Percentiles rank a stretch among this genome's conserved stretches.
phyloP scores from a whole-genome alignment of 129 eudicot species.

The Erigeron canadensis region DNA sequence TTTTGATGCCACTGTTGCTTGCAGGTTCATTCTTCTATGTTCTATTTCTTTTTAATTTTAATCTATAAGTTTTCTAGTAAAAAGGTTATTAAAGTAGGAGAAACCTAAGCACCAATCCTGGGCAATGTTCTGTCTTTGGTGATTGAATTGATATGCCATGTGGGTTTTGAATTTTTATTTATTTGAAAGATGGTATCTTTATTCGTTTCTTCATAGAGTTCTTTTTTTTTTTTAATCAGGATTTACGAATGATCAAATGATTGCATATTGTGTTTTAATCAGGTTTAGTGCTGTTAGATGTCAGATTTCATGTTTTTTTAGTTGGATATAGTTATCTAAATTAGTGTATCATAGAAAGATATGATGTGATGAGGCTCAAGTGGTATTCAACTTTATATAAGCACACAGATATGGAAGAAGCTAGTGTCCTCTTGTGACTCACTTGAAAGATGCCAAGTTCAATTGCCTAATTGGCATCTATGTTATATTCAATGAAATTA shows the following conservation, averaged over 20 bases:
- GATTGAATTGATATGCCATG: neutral
- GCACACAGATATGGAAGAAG: neutral
- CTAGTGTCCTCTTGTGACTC: neutral
- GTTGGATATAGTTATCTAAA: neutral
- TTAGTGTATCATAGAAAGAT: neutral
- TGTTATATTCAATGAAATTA: neutral
- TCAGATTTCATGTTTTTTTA: neutral
- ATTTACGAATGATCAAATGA: constrained; percentile 2
- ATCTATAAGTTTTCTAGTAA: neutral
- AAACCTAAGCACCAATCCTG: no score
- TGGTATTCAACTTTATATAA: neutral
- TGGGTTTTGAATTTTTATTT: constrained; percentile 4
- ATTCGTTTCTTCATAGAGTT: neutral
- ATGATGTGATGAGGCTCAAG: neutral
- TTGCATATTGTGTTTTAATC: neutral
- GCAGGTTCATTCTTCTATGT: constrained; percentile 48
- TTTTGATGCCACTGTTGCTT: constrained; percentile 86
- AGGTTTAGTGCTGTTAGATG: neutral
- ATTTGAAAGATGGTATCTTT: constrained; percentile 1
- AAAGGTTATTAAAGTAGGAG: no score
- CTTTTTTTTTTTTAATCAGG: neutral
- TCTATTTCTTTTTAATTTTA: no score
- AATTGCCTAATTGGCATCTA: neutral
- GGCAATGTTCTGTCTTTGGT: neutral
- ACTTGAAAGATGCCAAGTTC: neutral